Evolutionary conservation across 495 filamentous ascomycete genomes (phyloP).

Genomic region (Tetracladium marchalianum): DNA sequence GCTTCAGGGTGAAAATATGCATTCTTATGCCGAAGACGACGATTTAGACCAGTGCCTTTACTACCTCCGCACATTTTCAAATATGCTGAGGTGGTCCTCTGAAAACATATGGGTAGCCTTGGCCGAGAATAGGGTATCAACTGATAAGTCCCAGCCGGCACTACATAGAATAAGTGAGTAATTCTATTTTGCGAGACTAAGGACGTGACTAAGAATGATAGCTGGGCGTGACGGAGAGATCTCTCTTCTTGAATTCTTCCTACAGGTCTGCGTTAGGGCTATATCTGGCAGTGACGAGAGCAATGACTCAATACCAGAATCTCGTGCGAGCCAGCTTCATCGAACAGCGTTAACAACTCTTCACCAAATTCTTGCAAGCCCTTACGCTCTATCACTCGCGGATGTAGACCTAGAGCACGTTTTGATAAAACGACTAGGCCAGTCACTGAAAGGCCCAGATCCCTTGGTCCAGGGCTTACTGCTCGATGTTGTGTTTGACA

Average conservation of each 20-base stretch:
- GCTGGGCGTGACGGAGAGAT: conserved; percentile 38
- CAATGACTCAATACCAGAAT: conserved; percentile 22
- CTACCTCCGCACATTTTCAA: conserved; percentile 64
- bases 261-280: conserved; percentile 46
- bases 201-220: conserved; percentile 18
- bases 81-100: conserved; percentile 54
- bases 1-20: conserved; percentile 18
- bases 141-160: conserved; percentile 24
- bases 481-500: conserved; percentile 63
- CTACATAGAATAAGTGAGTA: conserved; percentile 36
- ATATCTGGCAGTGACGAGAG: conserved; percentile 37
- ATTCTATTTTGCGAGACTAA: conserved; percentile 12
- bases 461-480: conserved; percentile 62
- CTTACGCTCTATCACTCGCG: conserved; percentile 52
- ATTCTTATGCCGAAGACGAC: conserved; percentile 35
- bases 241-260: conserved; percentile 51
- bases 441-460: conserved; percentile 50
- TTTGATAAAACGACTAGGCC: conserved; percentile 59
- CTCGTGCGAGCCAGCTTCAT: conserved; percentile 49
- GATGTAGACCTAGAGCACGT: conserved; percentile 61
- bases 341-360: conserved; percentile 60
- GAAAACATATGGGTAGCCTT: conserved; percentile 51
- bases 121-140: conserved; percentile 33
- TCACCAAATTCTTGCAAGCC: conserved; percentile 65
- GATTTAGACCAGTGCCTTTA: conserved; percentile 72